These are phyloP conservation scores for Calocybe indica DNA, from an alignment of 768 basidiomycete species.

Conservation along the genomic window DNA sequence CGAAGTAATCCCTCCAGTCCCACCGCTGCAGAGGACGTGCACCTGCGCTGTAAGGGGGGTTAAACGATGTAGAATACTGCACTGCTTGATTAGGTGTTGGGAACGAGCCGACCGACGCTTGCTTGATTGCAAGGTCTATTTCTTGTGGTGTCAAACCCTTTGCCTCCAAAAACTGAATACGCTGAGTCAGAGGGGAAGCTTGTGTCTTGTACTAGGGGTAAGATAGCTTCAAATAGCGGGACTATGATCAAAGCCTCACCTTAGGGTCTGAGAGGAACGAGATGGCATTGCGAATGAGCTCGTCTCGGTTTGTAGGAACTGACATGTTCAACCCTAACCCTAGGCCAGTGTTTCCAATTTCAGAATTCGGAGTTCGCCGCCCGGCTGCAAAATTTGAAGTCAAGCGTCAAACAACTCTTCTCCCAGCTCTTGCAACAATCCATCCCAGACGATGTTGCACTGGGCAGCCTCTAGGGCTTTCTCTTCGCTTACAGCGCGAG, in stretches of 20 bases:
- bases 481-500: conserved; percentile 39
- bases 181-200: conserved; percentile 73
- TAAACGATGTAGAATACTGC: no score
- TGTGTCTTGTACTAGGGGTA: conserved; percentile 47
- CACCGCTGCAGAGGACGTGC: conserved; percentile 46
- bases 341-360: conserved; percentile 4
- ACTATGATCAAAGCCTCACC: conserved; percentile 27
- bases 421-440: no score
- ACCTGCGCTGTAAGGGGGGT: conserved; percentile 18
- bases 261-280: conserved; percentile 82
- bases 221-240: conserved; percentile 5
- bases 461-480: conserved; percentile 45
- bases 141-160: conserved; percentile 83
- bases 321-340: conserved; percentile 12
- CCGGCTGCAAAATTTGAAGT: conserved; percentile 13
- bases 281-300: conserved; percentile 77
- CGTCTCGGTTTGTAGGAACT: conserved; percentile 51
- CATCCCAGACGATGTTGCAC: conserved; percentile 35
- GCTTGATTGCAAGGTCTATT: conserved; percentile 80
- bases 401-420: no score
- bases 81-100: no score
- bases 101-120: conserved; percentile 24
- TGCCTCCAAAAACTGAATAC: conserved; percentile 90
- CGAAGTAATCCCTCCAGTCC: conserved; percentile 99
- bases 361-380: conserved; percentile 6